Base-by-base conservation (phyloP, 371 early-diverging fungal species). In the Capillidium heterosporum region DNA sequence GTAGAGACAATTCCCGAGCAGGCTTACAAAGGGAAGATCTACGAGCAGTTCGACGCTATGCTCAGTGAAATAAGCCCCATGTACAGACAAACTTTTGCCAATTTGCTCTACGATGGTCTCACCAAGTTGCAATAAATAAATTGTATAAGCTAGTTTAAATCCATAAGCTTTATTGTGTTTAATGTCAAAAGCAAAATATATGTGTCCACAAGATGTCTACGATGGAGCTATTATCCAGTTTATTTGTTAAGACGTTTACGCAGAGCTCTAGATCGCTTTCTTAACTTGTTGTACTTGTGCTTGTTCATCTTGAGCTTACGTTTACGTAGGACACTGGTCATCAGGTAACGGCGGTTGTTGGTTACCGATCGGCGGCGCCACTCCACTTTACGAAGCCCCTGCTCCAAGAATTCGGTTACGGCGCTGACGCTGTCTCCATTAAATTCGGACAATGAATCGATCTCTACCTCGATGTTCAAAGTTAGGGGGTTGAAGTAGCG, bases 241-340 rank as follows among this genome's bases (percentile, higher is more conserved):
- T 78, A 80, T 76, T 87, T 87, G 64, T 84, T 83, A 49, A 85
- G 72, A 58, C 78, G 76, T 72, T 79, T 83, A 63, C 84, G 77
- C 66, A 84, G 64, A 11, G 86, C 85, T 58, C 82, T 76, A 39
- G 77, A 80, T 68, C 82, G 74, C 75, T 85, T 85, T 64, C 82
- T 76, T 61, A 85, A 71, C 64, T 87, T 87, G 68, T 76, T 80
- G 63, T 82, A 81, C 66, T 87, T 87, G 65, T 87, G 88, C 73
- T 87, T 87, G 64, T 85, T 84, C 86, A 87, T 85, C 73, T 87
- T 87, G 66, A 80, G 71, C 60, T 72, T 80, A 64, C 84, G 74
- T 71, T 85, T 87, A 70, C 85, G 73, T 63, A 76, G 65, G 23
- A 84, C 80, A 62, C 83, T 83, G n/a, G 78, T 74, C 61, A 79